Conservation (phyloP, 176 grass and related monocot species). For the Pharus latifolius region DNA sequence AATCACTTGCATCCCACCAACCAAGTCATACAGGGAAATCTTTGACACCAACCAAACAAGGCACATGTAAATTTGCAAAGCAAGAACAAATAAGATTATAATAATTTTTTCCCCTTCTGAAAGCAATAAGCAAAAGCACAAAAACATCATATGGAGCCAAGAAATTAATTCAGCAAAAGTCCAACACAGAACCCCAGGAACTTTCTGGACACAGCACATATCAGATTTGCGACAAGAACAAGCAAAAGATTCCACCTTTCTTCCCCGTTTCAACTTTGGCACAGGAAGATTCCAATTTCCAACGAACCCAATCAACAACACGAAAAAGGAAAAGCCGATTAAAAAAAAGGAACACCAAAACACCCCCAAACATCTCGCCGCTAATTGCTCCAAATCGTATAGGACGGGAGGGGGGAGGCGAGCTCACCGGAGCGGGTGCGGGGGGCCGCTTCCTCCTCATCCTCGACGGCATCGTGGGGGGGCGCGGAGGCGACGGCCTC, state of each 20-base stretch:
- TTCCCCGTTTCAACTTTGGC: conserved; percentile 9
- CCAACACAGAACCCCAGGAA: conserved; percentile 15
- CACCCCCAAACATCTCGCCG: background rate
- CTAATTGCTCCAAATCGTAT: background rate
- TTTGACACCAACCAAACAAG: background rate
- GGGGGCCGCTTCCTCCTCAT: conserved; percentile 21
- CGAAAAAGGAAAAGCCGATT: background rate
- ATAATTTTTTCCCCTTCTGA: conserved; percentile 1
- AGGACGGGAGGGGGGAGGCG: too few relatives aligned
- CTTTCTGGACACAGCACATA: background rate
- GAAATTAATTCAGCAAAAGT: conserved; percentile 12
- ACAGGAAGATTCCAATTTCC: background rate
- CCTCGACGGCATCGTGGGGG: conserved; percentile 3
- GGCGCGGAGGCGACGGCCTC: background rate
- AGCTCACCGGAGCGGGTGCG: conserved; percentile 40
- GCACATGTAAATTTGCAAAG: background rate
- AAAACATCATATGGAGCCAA: background rate
- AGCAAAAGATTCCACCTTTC: conserved; percentile 16
- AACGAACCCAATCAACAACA: background rate
- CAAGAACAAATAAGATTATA: background rate
- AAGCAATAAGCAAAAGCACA: background rate
- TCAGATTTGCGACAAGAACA: conserved; percentile 5
- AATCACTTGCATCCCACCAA: conserved; percentile 24
- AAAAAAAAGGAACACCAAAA: conserved; percentile 15
- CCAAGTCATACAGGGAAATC: background rate